Conservation (phyloP, 169 alveolate genomes). For the Plasmodium falciparum region DNA sequence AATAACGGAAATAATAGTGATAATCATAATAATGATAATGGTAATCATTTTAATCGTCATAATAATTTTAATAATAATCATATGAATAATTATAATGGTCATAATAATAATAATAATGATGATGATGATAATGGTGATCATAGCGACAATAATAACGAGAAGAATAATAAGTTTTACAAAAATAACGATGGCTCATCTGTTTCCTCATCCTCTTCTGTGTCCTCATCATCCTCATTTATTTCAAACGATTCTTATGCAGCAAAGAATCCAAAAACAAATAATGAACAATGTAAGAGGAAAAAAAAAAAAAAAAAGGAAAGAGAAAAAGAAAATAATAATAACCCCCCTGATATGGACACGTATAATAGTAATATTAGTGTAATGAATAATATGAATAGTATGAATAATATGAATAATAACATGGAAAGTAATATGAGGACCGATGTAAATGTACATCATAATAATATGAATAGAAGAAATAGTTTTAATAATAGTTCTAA, state of each 20-base stretch:
- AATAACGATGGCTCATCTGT: neutral
- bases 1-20: conserved; percentile 20
- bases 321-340: conserved; percentile 9
- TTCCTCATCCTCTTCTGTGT: conserved; percentile 8
- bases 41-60: no score
- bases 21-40: conserved; percentile 1
- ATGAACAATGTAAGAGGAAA: neutral
- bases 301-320: neutral
- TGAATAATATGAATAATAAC: neutral
- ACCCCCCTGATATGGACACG: neutral
- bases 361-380: no score
- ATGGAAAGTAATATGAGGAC: neutral
- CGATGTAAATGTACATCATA: neutral
- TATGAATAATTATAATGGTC: neutral
- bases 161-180: neutral
- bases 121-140: conserved; percentile 4
- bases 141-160: conserved; percentile 4
- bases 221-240: conserved; percentile 14
- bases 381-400: neutral
- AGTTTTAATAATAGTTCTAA: conserved; percentile 6
- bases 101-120: conserved; percentile 2
- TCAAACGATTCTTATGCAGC: conserved; percentile 10
- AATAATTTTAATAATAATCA: neutral
- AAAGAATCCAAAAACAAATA: neutral
- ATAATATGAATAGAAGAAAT: conserved; percentile 9